Evolutionary conservation across 1,284 basidiomycete species (phyloP).

Genomic region (Rhodotorula mucilaginosa): DNA sequence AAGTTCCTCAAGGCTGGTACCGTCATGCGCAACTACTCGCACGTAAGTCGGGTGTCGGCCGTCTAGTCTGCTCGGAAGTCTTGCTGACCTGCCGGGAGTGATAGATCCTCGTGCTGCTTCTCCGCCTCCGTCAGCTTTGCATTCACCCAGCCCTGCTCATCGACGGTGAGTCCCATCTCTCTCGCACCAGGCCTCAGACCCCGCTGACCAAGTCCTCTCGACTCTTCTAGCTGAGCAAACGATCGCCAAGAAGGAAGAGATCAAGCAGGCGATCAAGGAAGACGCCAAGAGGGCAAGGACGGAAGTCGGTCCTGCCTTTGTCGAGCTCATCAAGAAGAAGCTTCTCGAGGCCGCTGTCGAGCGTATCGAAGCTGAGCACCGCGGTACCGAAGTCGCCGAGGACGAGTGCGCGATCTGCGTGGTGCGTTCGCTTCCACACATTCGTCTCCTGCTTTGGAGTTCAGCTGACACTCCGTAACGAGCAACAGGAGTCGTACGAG

Average conservation of each 20-base stretch:
- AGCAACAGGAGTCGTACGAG: not conserved
- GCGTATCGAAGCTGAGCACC: constrained; percentile 23
- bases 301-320: constrained; percentile 10
- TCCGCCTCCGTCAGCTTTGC: constrained; percentile 57
- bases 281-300: constrained; percentile 41
- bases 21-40: constrained; percentile 24
- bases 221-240: constrained; percentile 27
- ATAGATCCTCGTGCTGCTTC: constrained; percentile 56
- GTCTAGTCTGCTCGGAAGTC: no score
- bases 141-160: constrained; percentile 53
- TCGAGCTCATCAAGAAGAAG: constrained; percentile 23
- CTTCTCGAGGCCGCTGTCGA: constrained; percentile 25
- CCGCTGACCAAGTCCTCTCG: no score
- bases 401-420: constrained; percentile 41
- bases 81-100: not conserved
- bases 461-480: not conserved
- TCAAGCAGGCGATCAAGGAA: constrained; percentile 26
- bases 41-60: no score
- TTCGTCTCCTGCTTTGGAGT: not conserved
- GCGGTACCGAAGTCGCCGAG: constrained; percentile 6
- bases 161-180: not conserved
- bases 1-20: constrained; percentile 52
- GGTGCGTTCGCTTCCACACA: not conserved
- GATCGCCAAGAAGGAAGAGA: constrained; percentile 29
- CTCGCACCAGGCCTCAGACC: no score